Conservation (phyloP, 2,329 filamentous ascomycete species). For the Venturia carpophila region DNA sequence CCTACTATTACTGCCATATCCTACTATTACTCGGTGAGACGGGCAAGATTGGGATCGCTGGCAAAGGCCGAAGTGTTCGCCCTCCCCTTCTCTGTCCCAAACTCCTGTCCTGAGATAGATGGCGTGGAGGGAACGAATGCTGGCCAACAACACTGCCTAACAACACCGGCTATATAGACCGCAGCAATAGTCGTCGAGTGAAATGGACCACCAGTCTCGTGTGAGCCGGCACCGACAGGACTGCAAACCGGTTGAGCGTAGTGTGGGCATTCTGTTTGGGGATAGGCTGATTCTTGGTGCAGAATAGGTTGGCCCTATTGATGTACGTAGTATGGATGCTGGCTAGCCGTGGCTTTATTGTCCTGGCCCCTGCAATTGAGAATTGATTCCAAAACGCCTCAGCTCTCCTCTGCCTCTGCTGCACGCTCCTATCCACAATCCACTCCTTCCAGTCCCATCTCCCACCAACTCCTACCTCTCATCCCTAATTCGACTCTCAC, state of each 20-base stretch:
- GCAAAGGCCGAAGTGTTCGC: background rate
- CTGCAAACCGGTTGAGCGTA: background rate
- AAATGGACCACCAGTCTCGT: background rate
- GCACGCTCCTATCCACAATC: background rate
- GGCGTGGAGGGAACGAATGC: background rate
- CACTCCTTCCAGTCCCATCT: background rate
- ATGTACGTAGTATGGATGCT: background rate
- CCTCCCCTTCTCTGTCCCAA: background rate
- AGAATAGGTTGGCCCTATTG: background rate
- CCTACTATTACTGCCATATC: background rate
- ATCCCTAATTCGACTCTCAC: background rate
- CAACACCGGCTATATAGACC: background rate
- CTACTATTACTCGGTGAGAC: too few relatives aligned
- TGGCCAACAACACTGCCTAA: background rate
- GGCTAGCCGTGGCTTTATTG: background rate
- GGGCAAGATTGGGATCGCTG: constrained; percentile 9
- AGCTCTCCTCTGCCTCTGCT: background rate
- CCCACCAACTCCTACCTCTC: background rate
- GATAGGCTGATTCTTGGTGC: background rate
- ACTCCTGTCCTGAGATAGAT: background rate
- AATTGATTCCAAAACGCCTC: background rate
- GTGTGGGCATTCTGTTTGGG: background rate
- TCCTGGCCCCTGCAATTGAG: background rate
- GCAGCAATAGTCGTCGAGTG: background rate
- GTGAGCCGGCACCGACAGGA: background rate